These are phyloP conservation scores for Grosmannia serpens DNA, from an alignment of 2,329 filamentous ascomycete genomes.

Conservation along the genomic window DNA sequence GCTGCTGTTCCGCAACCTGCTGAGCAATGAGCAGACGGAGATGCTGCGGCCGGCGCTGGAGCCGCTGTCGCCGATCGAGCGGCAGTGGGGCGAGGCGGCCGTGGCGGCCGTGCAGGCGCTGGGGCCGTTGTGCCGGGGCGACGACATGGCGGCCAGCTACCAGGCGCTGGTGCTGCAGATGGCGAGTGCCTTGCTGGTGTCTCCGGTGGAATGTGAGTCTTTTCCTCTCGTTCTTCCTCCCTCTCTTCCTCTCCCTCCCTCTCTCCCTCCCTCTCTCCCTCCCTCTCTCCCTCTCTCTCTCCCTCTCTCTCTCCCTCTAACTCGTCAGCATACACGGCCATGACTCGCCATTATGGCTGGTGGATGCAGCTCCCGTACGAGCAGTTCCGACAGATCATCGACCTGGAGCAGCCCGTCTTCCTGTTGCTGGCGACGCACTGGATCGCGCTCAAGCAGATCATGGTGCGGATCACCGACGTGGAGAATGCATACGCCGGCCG, in stretches of 20 bases:
- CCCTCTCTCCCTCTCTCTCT: neutral
- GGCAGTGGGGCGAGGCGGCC: constrained; percentile 35
- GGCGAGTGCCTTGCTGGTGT: constrained; percentile 38
- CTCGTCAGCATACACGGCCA: constrained; percentile 34
- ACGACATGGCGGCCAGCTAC: constrained; percentile 33
- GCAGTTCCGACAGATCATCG: constrained; percentile 37
- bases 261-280: neutral
- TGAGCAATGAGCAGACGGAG: constrained; percentile 27
- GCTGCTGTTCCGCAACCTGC: constrained; percentile 37
- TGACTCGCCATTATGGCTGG: constrained; percentile 40
- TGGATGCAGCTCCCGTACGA: constrained; percentile 46
- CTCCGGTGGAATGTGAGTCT: constrained; percentile 38
- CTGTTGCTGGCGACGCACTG: constrained; percentile 41
- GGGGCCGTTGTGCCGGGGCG: constrained; percentile 27
- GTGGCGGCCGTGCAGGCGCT: constrained; percentile 29
- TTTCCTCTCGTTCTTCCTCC: neutral
- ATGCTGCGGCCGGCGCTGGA: constrained; percentile 34
- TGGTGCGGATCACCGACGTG: constrained; percentile 31
- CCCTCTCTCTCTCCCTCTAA: neutral
- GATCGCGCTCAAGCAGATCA: constrained; percentile 42
- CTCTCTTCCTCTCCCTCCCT: neutral
- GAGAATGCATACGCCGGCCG: neutral
- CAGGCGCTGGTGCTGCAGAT: constrained; percentile 32
- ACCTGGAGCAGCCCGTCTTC: constrained; percentile 32
- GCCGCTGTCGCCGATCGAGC: constrained; percentile 27